A percentile compares a stretch with the other conserved stretches of the same genome.
Evolutionary conservation across 2,329 filamentous ascomycete species (phyloP).

Genomic region (Verticillium nonalfalfae): DNA sequence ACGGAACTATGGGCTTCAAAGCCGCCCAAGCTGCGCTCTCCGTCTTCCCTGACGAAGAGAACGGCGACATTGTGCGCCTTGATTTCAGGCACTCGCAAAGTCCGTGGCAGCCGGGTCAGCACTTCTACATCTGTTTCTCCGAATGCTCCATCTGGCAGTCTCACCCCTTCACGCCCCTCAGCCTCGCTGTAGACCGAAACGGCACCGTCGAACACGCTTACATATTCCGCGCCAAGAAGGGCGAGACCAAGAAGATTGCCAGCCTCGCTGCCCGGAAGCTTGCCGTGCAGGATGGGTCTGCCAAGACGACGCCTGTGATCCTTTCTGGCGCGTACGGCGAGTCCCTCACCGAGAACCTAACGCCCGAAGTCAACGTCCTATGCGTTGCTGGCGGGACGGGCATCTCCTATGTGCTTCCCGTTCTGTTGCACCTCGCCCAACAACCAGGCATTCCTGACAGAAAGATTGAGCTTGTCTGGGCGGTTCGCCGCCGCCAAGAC

Average conservation of each 20-base stretch:
- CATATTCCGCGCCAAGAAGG: conserved; percentile 49
- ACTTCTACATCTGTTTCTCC: conserved; percentile 65
- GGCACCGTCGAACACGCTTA: conserved; percentile 45
- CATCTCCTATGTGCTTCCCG: neutral
- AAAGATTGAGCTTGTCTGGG: neutral
- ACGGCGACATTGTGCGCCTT: conserved; percentile 58
- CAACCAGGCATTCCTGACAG: neutral
- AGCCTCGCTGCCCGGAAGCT: conserved; percentile 32
- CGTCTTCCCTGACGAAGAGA: conserved; percentile 57
- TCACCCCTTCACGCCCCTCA: conserved; percentile 63
- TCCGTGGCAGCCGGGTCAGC: conserved; percentile 60
- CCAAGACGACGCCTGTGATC: conserved; percentile 47
- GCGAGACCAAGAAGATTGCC: conserved; percentile 54
- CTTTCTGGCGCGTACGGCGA: conserved; percentile 59
- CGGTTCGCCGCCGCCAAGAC: neutral
- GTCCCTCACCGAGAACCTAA: conserved; percentile 27
- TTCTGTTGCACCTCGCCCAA: neutral
- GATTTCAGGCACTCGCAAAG: conserved; percentile 57
- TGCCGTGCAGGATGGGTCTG: conserved; percentile 50
- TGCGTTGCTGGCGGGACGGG: conserved; percentile 28
- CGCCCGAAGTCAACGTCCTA: conserved; percentile 29
- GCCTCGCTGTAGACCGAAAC: conserved; percentile 35
- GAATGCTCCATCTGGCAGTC: conserved; percentile 64
- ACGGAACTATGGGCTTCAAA: conserved; percentile 51
- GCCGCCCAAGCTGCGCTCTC: conserved; percentile 58